Conservation (phyloP, 495 filamentous ascomycete genomes). For the Neurospora sp. region DNA sequence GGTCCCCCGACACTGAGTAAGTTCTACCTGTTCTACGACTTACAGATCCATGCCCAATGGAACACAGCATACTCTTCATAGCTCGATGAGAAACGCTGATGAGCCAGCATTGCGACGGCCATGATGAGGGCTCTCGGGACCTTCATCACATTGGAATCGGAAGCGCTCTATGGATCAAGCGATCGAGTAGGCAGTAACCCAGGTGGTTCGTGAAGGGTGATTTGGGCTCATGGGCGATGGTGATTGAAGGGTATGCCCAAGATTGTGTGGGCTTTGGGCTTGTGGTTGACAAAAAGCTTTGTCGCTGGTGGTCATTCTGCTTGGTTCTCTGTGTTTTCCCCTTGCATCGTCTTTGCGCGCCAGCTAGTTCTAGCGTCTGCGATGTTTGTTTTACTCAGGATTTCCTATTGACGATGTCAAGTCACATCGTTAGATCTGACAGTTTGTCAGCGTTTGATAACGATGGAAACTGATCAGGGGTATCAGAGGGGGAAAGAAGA, state of each 20-base stretch:
- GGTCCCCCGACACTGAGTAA: background rate
- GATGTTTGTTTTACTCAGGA: background rate
- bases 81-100: background rate
- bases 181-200: background rate
- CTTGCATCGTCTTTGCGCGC: background rate
- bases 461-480: background rate
- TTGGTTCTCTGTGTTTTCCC: background rate
- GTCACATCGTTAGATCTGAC: background rate
- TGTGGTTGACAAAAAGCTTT: background rate
- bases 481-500: background rate
- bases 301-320: background rate
- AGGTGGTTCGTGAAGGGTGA: background rate
- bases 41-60: background rate
- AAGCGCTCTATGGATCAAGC: background rate
- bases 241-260: background rate
- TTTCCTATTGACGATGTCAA: background rate
- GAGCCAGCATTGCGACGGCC: background rate
- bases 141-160: background rate
- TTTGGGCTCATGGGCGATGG: background rate
- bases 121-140: background rate
- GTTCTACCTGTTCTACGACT: background rate
- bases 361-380: background rate
- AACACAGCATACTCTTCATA: background rate
- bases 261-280: background rate
- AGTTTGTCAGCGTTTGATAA: background rate